phyloP scores from a whole-genome alignment of 2,329 filamentous ascomycete genomes.

The Leptographium galeiforme region DNA sequence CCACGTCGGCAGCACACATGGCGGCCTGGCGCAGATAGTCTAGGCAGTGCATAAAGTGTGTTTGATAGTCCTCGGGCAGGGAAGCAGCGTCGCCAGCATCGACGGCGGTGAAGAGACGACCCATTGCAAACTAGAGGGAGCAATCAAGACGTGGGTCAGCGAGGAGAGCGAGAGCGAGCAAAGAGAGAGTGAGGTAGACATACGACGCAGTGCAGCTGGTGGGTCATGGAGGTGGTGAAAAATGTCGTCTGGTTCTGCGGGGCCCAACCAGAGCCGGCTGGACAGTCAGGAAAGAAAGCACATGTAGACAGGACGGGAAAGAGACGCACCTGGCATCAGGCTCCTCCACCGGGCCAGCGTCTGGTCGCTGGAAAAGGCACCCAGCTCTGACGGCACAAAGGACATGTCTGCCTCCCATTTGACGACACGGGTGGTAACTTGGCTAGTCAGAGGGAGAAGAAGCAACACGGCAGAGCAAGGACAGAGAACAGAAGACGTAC shows the following conservation, averaged over 20 bases:
- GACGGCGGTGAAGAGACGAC: slow-evolving; percentile 18
- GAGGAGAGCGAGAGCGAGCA: background rate
- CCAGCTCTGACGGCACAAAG: slow-evolving; percentile 24
- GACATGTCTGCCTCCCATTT: slow-evolving; percentile 25
- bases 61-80: slow-evolving; percentile 16
- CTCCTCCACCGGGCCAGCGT: slow-evolving; percentile 24
- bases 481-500: slow-evolving; percentile 10
- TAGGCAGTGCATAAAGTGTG: slow-evolving; percentile 28
- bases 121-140: slow-evolving; percentile 20
- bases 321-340: slow-evolving; percentile 23
- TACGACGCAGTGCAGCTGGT: slow-evolving; percentile 27
- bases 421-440: slow-evolving; percentile 23
- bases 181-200: slow-evolving; percentile 4
- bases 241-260: slow-evolving; percentile 19
- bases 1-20: slow-evolving; percentile 24
- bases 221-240: slow-evolving; percentile 26
- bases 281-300: background rate
- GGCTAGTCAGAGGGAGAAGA: background rate
- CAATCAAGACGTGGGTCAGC: background rate
- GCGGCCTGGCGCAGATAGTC: slow-evolving; percentile 27
- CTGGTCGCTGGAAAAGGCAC: slow-evolving; percentile 24
- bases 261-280: slow-evolving; percentile 22
- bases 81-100: slow-evolving; percentile 4
- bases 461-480: background rate
- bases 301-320: background rate